A percentile compares a stretch with the other conserved stretches of the same genome.
Evolutionary conservation across 2,329 filamentous ascomycete genomes (phyloP).

Genomic region (Pestalotiopsis sp.): DNA sequence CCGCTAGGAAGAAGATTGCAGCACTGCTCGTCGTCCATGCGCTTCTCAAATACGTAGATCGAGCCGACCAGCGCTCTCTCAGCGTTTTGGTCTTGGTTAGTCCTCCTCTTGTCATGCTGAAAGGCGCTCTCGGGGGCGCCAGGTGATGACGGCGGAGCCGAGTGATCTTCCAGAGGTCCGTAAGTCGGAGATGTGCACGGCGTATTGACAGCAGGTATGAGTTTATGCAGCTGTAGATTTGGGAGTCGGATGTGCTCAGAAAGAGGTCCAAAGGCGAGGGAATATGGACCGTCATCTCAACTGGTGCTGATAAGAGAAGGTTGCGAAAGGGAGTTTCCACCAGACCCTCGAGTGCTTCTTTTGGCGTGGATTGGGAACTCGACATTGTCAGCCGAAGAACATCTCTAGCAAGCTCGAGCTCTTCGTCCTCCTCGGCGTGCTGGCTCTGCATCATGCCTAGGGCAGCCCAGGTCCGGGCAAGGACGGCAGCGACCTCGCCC

Average conservation of each 20-base stretch:
- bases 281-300: slow-evolving; percentile 71
- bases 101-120: slow-evolving; percentile 63
- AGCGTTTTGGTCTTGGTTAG: slow-evolving; percentile 62
- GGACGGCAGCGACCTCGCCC: slow-evolving; percentile 77
- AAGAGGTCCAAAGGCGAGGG: slow-evolving; percentile 86
- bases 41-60: slow-evolving; percentile 72
- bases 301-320: slow-evolving; percentile 78
- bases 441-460: slow-evolving; percentile 74
- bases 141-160: slow-evolving; percentile 78
- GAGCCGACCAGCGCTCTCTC: slow-evolving; percentile 63
- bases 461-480: slow-evolving; percentile 78
- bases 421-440: slow-evolving; percentile 77
- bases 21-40: slow-evolving; percentile 91
- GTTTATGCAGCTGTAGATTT: slow-evolving; percentile 82
- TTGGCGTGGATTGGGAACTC: slow-evolving; percentile 45
- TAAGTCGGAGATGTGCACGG: slow-evolving; percentile 81
- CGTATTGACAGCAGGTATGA: slow-evolving; percentile 85
- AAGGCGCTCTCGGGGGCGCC: slow-evolving; percentile 66
- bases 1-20: slow-evolving; percentile 85
- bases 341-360: slow-evolving; percentile 35
- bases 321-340: slow-evolving; percentile 71
- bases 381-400: slow-evolving; percentile 69
- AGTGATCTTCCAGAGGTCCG: slow-evolving; percentile 84
- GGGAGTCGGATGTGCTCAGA: slow-evolving; percentile 73
- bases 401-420: slow-evolving; percentile 80